phyloP scores from a whole-genome alignment of 2,329 filamentous ascomycete species.

The Colletotrichum gloeosporioides region DNA sequence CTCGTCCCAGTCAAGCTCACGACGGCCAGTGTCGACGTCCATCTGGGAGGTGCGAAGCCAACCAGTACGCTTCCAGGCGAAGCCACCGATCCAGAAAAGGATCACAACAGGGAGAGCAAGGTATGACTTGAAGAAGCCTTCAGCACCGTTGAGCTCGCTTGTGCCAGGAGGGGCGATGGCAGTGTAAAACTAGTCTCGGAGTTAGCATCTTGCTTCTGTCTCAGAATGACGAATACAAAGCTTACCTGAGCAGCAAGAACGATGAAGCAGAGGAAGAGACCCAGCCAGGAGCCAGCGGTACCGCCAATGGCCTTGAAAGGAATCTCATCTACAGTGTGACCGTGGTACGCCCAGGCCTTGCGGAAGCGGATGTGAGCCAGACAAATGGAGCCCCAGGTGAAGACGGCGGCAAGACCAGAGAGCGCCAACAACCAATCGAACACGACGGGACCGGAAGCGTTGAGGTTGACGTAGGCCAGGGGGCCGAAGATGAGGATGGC shows the following conservation, averaged over 20 bases:
- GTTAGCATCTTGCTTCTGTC: background rate
- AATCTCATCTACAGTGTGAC: conserved; percentile 66
- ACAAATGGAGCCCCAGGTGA: conserved; percentile 72
- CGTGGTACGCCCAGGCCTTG: conserved; percentile 61
- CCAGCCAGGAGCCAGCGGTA: conserved; percentile 66
- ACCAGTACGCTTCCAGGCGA: conserved; percentile 67
- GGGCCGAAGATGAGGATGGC: conserved; percentile 50
- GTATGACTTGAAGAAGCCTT: conserved; percentile 60
- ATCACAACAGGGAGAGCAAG: conserved; percentile 61
- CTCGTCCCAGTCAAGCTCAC: conserved; percentile 69
- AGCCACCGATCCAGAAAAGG: conserved; percentile 61
- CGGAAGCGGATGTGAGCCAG: conserved; percentile 72
- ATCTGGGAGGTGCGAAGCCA: conserved; percentile 69
- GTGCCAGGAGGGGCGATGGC: conserved; percentile 46
- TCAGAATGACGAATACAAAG: background rate
- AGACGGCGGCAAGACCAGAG: conserved; percentile 66
- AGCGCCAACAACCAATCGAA: conserved; percentile 71
- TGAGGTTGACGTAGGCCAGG: conserved; percentile 52
- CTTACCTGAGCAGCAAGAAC: conserved; percentile 49
- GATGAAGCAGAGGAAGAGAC: conserved; percentile 60
- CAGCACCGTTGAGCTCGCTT: conserved; percentile 39
- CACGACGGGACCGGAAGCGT: conserved; percentile 51
- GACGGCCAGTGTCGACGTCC: conserved; percentile 70
- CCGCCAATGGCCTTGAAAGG: conserved; percentile 68
- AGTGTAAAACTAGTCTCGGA: conserved; percentile 47